Conservation (phyloP, 768 basidiomycete species). For the Rhodosporidiobolus odoratus region DNA sequence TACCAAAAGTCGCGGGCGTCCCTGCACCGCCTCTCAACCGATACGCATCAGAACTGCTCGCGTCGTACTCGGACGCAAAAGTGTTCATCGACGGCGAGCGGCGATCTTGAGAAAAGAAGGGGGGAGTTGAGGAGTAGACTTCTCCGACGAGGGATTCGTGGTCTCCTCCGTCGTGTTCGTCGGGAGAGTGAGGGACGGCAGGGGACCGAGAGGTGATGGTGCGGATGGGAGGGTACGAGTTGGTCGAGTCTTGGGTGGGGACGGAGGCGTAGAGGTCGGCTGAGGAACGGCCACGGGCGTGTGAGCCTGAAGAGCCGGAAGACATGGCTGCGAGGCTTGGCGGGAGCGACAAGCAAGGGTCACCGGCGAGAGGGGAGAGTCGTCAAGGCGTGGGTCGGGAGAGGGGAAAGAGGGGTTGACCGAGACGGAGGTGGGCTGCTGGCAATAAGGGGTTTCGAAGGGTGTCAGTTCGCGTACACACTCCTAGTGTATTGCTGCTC, state of each 20-base stretch:
- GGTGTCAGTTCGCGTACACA: too few species aligned
- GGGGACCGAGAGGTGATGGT: slow-evolving; percentile 12
- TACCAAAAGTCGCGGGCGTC: too few species aligned
- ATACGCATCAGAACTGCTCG: too few species aligned
- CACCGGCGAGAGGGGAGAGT: not conserved
- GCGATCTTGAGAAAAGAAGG: not conserved
- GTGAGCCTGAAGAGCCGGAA: not conserved
- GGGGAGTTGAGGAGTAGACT: not conserved
- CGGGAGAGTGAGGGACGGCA: not conserved
- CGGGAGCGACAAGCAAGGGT: too few species aligned
- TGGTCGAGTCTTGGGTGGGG: not conserved
- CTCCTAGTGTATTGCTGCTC: too few species aligned
- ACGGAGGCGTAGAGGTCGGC: slow-evolving; percentile 36
- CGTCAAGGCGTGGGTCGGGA: not conserved
- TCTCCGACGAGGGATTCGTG: not conserved
- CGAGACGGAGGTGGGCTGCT: not conserved
- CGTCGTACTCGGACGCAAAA: slow-evolving; percentile 15
- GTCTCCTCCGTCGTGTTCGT: not conserved
- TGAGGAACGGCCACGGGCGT: slow-evolving; percentile 18
- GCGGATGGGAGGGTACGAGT: slow-evolving; percentile 30
- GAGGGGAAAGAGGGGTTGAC: not conserved
- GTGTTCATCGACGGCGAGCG: slow-evolving; percentile 3
- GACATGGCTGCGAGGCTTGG: not conserved
- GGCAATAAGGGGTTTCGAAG: too few species aligned
- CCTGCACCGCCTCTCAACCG: not conserved